phyloP scores from a whole-genome alignment of 2,329 filamentous ascomycete genomes.

The Neofusicoccum kwambonambiense region DNA sequence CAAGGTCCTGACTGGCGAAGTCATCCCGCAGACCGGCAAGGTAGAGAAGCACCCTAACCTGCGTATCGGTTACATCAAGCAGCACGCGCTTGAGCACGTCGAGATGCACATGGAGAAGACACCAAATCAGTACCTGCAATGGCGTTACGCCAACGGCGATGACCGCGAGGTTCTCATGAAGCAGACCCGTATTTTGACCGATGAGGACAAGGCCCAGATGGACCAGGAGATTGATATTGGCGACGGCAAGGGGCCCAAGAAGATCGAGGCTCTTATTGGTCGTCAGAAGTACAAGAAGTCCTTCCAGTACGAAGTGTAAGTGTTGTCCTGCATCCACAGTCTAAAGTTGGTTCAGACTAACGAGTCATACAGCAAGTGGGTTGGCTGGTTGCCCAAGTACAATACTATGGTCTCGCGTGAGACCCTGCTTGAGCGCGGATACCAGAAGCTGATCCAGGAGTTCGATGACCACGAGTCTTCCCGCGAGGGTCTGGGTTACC shows the following conservation, averaged over 20 bases:
- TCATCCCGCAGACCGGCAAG: conserved; percentile 75
- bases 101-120: conserved; percentile 99
- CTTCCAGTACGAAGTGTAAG: conserved; percentile 94
- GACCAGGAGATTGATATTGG: conserved; percentile 82
- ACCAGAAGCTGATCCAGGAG: conserved; percentile 91
- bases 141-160: conserved; percentile 96
- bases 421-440: conserved; percentile 81
- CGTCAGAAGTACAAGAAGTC: conserved; percentile 99
- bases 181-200: conserved; percentile 87
- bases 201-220: conserved; percentile 85
- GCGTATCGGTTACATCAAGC: conserved; percentile 99
- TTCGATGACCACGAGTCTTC: conserved; percentile 98
- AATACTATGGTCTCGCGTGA: conserved; percentile 93
- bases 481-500: conserved; percentile 96
- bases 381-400: conserved; percentile 81
- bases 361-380: conserved; percentile 70
- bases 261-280: conserved; percentile 87
- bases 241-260: conserved; percentile 74
- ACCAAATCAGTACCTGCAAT: conserved; percentile 97
- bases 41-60: conserved; percentile 99
- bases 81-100: conserved; percentile 97
- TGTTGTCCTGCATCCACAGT: conserved; percentile 19
- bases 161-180: conserved; percentile 97
- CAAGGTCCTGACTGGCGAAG: conserved; percentile 92
- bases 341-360: conserved; percentile 27